A percentile compares a stretch with the other conserved stretches of the same genome.
Conservation (phyloP, 768 basidiomycete species). For the Pulveroboletus sp. region DNA sequence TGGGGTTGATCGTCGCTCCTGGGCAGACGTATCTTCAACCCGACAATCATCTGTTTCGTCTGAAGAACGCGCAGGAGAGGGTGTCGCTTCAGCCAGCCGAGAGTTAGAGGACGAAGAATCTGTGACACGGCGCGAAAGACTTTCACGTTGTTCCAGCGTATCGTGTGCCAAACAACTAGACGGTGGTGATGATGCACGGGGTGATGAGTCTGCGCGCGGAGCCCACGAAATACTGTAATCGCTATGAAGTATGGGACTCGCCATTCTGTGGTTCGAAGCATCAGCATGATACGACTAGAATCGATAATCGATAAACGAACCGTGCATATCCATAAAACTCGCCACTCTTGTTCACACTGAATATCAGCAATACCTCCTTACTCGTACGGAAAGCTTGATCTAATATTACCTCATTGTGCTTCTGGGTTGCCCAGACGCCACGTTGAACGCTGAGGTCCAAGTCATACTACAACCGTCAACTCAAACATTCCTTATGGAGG, state of each 20-base stretch:
- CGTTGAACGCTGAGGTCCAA: slow-evolving; percentile 75
- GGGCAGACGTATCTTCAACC: background rate
- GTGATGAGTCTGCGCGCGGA: slow-evolving; percentile 35
- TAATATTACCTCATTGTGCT: slow-evolving; percentile 86
- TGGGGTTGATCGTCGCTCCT: slow-evolving; percentile 60
- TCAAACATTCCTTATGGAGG: background rate
- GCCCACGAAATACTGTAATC: slow-evolving; percentile 60
- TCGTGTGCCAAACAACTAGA: slow-evolving; percentile 13
- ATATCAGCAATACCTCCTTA: slow-evolving; percentile 84
- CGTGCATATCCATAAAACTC: slow-evolving; percentile 93
- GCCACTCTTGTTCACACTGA: slow-evolving; percentile 91
- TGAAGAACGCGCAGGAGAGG: slow-evolving; percentile 25
- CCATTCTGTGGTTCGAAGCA: slow-evolving; percentile 47
- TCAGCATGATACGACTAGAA: slow-evolving; percentile 1
- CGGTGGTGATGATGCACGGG: slow-evolving; percentile 27
- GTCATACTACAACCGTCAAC: slow-evolving; percentile 51
- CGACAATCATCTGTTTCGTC: background rate
- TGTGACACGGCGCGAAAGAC: slow-evolving; percentile 1
- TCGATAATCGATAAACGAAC: slow-evolving; percentile 41
- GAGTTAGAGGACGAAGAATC: slow-evolving; percentile 35
- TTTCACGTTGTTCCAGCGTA: slow-evolving; percentile 12
- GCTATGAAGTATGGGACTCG: slow-evolving; percentile 54
- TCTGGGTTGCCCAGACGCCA: slow-evolving; percentile 90
- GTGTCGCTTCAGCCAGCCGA: slow-evolving; percentile 44
- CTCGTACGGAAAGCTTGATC: slow-evolving; percentile 94